phyloP scores from a whole-genome alignment of 1,284 basidiomycete genomes.

The Tilletia walkeri region DNA sequence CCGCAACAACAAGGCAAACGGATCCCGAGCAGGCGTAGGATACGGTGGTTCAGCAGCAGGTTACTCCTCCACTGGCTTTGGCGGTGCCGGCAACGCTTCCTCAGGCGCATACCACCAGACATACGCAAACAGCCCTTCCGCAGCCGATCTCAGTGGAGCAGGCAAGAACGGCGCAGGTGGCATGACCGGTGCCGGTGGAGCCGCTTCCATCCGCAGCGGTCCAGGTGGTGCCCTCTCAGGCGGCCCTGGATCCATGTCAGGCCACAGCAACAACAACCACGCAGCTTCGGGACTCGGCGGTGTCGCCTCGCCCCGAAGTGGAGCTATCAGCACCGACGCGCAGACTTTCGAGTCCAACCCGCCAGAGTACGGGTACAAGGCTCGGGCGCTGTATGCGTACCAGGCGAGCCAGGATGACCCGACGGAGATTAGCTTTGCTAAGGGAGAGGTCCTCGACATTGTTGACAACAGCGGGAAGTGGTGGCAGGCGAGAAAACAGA shows the following conservation, averaged over 20 bases:
- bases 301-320: conserved; percentile 15
- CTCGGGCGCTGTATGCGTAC: conserved; percentile 85
- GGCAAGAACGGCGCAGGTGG: conserved; percentile 27
- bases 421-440: conserved; percentile 89
- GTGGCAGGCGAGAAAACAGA: conserved; percentile 84
- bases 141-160: conserved; percentile 42
- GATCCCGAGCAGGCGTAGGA: not conserved
- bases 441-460: conserved; percentile 91
- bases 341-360: conserved; percentile 17
- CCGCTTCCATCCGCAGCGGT: conserved; percentile 31
- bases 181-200: conserved; percentile 14
- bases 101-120: conserved; percentile 43
- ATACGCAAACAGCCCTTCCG: conserved; percentile 45
- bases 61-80: conserved; percentile 27
- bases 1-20: conserved; percentile 18
- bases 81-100: conserved; percentile 23
- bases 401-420: conserved; percentile 88
- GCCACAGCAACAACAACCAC: conserved; percentile 15
- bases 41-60: conserved; percentile 8
- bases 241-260: conserved; percentile 10
- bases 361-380: conserved; percentile 63
- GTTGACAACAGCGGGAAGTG: conserved; percentile 73
- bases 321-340: conserved; percentile 8
- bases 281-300: not conserved
- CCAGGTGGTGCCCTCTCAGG: conserved; percentile 13